Percentiles rank a stretch among this genome's conserved stretches.
Conservation (phyloP, 2,329 filamentous ascomycete species). For the Alternaria consortialis region DNA sequence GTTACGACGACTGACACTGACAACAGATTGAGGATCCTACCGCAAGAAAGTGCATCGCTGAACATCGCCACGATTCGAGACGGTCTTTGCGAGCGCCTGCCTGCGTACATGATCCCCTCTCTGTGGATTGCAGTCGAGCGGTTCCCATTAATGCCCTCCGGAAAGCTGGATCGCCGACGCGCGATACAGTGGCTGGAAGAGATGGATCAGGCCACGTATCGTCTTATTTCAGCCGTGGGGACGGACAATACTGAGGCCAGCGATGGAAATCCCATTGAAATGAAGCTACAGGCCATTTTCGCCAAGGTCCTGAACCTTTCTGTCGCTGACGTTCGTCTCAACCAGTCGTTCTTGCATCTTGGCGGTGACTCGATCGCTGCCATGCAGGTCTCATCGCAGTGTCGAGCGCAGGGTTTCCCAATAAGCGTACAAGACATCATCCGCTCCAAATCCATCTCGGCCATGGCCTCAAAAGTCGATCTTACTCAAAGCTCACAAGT, state of each 20-base stretch:
- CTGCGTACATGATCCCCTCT: conserved; percentile 48
- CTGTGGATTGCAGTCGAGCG: conserved; percentile 39
- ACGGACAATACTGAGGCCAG: conserved; percentile 22
- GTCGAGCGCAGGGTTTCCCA: conserved; percentile 40
- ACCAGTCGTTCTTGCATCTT: conserved; percentile 46
- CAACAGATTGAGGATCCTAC: conserved; percentile 27
- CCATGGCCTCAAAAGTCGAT: conserved; percentile 33
- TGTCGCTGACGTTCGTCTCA: conserved; percentile 39
- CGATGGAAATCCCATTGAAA: conserved; percentile 31
- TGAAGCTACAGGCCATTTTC: conserved; percentile 43
- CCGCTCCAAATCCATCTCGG: conserved; percentile 42
- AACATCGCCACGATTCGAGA: conserved; percentile 39
- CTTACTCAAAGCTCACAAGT: conserved; percentile 12
- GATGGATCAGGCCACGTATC: conserved; percentile 42
- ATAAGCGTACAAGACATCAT: conserved; percentile 48
- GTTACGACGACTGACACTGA: neutral
- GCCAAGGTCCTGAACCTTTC: conserved; percentile 42
- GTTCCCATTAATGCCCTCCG: conserved; percentile 46
- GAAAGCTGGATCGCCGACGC: conserved; percentile 45
- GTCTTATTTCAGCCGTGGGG: conserved; percentile 35
- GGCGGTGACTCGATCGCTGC: conserved; percentile 50
- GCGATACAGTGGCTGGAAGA: conserved; percentile 42
- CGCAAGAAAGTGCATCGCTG: conserved; percentile 33
- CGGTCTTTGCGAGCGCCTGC: conserved; percentile 39
- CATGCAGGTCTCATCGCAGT: conserved; percentile 48